These are phyloP conservation scores for Arachnomyces sp. DNA, from an alignment of 2,329 filamentous ascomycete species.

Conservation along the genomic window DNA sequence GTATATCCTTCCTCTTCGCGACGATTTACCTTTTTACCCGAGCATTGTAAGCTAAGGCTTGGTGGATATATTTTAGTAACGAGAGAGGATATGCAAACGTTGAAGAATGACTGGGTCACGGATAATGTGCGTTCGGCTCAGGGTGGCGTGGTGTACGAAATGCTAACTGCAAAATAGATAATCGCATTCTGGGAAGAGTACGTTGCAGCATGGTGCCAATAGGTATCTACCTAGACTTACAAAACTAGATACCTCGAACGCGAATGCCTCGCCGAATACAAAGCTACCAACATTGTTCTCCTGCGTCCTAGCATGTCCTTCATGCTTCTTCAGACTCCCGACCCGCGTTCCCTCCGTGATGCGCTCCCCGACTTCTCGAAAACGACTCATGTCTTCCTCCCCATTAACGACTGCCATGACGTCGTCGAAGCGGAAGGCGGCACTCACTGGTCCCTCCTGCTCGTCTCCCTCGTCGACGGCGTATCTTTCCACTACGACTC, in stretches of 20 bases:
- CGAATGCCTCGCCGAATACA: conserved; percentile 73
- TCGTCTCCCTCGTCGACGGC: conserved; percentile 81
- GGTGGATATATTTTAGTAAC: conserved; percentile 55
- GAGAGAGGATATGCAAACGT: conserved; percentile 76
- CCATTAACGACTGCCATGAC: conserved; percentile 82
- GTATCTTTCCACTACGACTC: conserved; percentile 97
- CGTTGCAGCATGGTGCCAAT: conserved; percentile 14
- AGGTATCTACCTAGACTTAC: conserved; percentile 11
- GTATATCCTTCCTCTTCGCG: conserved; percentile 19
- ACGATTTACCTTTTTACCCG: neutral
- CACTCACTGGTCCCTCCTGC: conserved; percentile 86
- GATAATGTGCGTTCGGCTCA: conserved; percentile 63
- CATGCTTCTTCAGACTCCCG: conserved; percentile 68
- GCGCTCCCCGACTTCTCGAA: conserved; percentile 73
- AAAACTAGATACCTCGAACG: conserved; percentile 66
- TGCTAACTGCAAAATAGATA: conserved; percentile 48
- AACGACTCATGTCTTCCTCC: conserved; percentile 89
- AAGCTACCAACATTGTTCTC: conserved; percentile 78
- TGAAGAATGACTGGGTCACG: conserved; percentile 91
- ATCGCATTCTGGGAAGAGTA: conserved; percentile 99
- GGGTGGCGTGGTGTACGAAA: neutral
- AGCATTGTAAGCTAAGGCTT: conserved; percentile 12
- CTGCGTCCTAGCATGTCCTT: conserved; percentile 90
- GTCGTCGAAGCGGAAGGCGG: conserved; percentile 76
- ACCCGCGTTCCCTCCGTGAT: conserved; percentile 51